Evolutionary conservation across 371 early-diverging fungal genomes (phyloP).

Genomic region (Rhizopus microsporus): DNA sequence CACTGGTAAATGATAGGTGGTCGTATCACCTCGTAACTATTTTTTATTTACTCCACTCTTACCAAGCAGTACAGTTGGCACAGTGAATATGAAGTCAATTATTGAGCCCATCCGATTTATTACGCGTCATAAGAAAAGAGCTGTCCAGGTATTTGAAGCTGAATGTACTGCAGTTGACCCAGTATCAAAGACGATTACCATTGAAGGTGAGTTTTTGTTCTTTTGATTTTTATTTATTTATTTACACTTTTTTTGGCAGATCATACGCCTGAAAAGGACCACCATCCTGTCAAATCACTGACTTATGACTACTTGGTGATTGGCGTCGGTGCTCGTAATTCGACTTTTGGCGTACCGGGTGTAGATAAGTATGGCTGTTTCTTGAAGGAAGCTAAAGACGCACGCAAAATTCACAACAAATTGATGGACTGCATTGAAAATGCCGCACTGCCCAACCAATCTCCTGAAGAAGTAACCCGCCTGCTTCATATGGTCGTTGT

Average conservation of each 20-base stretch:
- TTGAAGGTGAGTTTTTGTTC: slow-evolving; percentile 47
- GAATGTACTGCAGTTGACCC: slow-evolving; percentile 86
- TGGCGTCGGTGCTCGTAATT: slow-evolving; percentile 86
- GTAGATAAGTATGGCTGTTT: slow-evolving; percentile 87
- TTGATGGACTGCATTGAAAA: slow-evolving; percentile 91
- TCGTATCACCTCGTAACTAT: slow-evolving; percentile 89
- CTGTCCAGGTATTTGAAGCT: slow-evolving; percentile 84
- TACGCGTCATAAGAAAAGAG: slow-evolving; percentile 82
- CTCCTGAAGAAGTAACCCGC: slow-evolving; percentile 77
- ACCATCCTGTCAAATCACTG: slow-evolving; percentile 56
- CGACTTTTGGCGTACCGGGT: slow-evolving; percentile 89
- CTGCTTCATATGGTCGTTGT: slow-evolving; percentile 94
- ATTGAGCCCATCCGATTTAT: slow-evolving; percentile 87
- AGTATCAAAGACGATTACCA: slow-evolving; percentile 68
- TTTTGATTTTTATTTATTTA: slow-evolving; percentile 14
- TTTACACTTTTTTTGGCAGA: slow-evolving; percentile 42
- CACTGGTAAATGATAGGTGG: slow-evolving; percentile 37
- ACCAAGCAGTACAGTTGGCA: slow-evolving; percentile 85
- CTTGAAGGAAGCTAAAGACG: slow-evolving; percentile 89
- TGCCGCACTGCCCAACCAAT: slow-evolving; percentile 82
- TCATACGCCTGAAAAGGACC: slow-evolving; percentile 71
- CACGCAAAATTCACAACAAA: slow-evolving; percentile 82
- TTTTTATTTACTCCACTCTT: slow-evolving; percentile 93
- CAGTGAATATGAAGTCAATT: slow-evolving; percentile 81
- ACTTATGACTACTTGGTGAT: slow-evolving; percentile 89